Evolutionary conservation across 805 yeast genomes (phyloP).

Genomic region (Cyberlindnera maritima): DNA sequence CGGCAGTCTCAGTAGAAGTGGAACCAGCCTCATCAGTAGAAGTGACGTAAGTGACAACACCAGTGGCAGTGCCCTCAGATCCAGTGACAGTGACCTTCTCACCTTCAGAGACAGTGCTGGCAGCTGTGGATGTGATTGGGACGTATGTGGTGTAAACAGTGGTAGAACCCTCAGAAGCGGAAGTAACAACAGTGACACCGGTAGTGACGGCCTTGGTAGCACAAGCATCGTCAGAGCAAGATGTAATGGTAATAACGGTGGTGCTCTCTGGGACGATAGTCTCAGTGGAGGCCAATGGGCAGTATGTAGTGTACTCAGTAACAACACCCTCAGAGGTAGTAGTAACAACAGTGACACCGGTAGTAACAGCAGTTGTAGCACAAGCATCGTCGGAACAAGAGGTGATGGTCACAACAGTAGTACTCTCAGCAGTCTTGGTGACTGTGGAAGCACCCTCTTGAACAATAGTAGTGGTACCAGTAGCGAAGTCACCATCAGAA

Average conservation of each 20-base stretch:
- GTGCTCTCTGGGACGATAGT: background rate
- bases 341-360: constrained; percentile 25
- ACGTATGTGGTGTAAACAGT: background rate
- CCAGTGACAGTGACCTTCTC: background rate
- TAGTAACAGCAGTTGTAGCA: constrained; percentile 22
- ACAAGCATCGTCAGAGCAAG: background rate
- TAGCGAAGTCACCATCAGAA: background rate
- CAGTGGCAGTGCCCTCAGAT: background rate
- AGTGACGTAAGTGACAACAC: background rate
- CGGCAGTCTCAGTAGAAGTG: background rate
- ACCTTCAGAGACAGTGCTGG: background rate
- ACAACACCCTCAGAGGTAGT: constrained; percentile 6
- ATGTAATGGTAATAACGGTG: background rate
- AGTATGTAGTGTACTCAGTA: constrained; percentile 14
- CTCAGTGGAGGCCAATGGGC: constrained; percentile 10
- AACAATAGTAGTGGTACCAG: background rate
- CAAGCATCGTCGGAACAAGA: constrained; percentile 24
- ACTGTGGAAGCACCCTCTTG: background rate
- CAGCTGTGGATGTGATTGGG: background rate
- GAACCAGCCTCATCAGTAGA: constrained; percentile 2
- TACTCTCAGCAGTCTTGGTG: constrained; percentile 1
- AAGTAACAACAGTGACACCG: constrained; percentile 4
- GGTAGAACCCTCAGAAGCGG: background rate
- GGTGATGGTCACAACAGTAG: constrained; percentile 22
- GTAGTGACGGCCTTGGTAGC: background rate